A percentile compares a stretch with the other conserved stretches of the same genome.
These are phyloP conservation scores for Colletotrichum tabaci DNA, from an alignment of 2,329 filamentous ascomycete genomes.

Conservation along the genomic window DNA sequence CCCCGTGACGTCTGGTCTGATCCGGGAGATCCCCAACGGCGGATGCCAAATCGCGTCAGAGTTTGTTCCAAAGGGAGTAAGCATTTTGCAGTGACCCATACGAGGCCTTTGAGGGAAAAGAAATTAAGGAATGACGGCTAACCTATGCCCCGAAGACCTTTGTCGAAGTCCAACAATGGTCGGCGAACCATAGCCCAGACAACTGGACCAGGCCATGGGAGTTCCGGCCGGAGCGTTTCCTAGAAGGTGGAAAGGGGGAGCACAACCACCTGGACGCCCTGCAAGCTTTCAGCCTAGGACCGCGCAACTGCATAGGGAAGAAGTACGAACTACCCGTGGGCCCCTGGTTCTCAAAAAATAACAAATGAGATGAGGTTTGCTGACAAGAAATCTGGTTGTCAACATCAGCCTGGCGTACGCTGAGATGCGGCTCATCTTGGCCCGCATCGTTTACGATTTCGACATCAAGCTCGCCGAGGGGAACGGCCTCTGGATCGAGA, in stretches of 20 bases:
- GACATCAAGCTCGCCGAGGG: constrained; percentile 2
- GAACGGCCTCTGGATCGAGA: constrained; percentile 1
- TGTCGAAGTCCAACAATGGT: constrained; percentile 29
- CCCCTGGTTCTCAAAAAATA: no score
- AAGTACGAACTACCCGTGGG: constrained; percentile 46
- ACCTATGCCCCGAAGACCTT: constrained; percentile 20
- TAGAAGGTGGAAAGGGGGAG: background rate
- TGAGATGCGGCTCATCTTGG: constrained; percentile 31
- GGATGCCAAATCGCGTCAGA: constrained; percentile 51
- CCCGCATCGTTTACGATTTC: constrained; percentile 25
- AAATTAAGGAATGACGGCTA: background rate
- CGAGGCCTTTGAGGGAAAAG: background rate
- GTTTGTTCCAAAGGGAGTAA: constrained; percentile 53
- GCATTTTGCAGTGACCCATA: constrained; percentile 24
- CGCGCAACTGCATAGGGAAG: constrained; percentile 38
- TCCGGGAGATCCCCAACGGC: constrained; percentile 48
- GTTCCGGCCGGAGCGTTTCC: constrained; percentile 28
- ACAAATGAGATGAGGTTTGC: no score
- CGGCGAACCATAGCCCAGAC: constrained; percentile 3
- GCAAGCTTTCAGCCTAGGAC: constrained; percentile 29
- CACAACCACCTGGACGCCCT: constrained; percentile 6
- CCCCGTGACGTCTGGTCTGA: constrained; percentile 44
- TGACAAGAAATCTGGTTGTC: no score
- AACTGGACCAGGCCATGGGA: constrained; percentile 53
- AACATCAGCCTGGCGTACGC: constrained; percentile 26